Base-by-base conservation (phyloP, 257 asterid genomes). In the Anisodus tanguticus region DNA sequence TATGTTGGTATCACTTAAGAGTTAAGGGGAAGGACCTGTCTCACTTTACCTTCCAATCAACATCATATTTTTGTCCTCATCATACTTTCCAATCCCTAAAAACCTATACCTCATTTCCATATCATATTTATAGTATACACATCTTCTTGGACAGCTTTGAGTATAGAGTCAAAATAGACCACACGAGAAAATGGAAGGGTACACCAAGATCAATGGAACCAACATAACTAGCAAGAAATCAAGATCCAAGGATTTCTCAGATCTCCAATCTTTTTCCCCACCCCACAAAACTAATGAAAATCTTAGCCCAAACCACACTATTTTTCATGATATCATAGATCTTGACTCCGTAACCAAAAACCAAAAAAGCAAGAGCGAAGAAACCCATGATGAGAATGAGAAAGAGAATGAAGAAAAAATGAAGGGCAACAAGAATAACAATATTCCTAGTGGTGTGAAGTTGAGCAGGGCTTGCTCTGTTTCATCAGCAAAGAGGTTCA, bases 241-340 rank as follows among this genome's bases (percentile, higher is more conserved):
- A 78, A 83, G 83, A 83, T 83, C 89, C 80, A 79, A 80, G 5
- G 88, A 88, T 82, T 49, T 86, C 78, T 85, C 89, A 59, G 87
- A 84, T 84, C 86, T 84, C 83, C 77, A 68, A 31, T 26, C 88
- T 74, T 84, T 80, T 15, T 57, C 82, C 8, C 39, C 35, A 63
- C 43, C 67, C 62, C 70, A 35, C 35, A 83, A 59, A 49, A 72
- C 79, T 83, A 54, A 68, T 83, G 72, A 78, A 37, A 83, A 71
- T 16, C 39, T 35, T 62, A 64, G 57, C 59, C 88, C 84, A 35
- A 51, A 82, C 49, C 80, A 69, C 63, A 57, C 77, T 41, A 17
- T 71, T 4, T 13, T 76, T 76, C 9, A 76, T 76, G 81, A 76
- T 54, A 35, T 11, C 8, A 26, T 51, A 53, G 15, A 76, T 76